Evolutionary conservation across 1,284 basidiomycete genomes (phyloP), one percentile per base, ranked within the genome.

Genomic region (Phylloporus gajari): DNA sequence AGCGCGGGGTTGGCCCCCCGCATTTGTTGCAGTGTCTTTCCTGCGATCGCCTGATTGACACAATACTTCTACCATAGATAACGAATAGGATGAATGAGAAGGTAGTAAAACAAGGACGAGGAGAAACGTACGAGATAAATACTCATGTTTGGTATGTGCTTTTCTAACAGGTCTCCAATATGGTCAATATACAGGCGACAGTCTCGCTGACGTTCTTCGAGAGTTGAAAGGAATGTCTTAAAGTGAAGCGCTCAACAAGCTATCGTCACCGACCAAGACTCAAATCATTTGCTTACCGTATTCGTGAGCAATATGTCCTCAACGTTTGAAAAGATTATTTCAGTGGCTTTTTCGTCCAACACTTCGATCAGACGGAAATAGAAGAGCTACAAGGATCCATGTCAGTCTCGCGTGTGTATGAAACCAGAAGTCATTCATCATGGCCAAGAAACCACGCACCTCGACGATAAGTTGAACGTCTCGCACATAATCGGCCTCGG

Each of bases 381-480:
- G 84, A 97, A 99, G 23, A 94, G 86, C 90, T 92, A 68, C 42
- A 46, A 7, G 9, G 30, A 44, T 64, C 56, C 38, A 35, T 11
- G 44, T 77, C 3, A 74, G 65, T 32, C 27, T 38, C 51, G 21
- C 35, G 3, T 12, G 25, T 27, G 46, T 25, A 6, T 32, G 40
- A 30, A 59, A 48, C 25, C 19, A 4, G 44, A 30, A 35, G 23
- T 23, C 46, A 25, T 48, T 48, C 46, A 30, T 11, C 13, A 23
- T 42, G 58, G 8, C 11, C 35, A 23, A 62, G 25, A 51, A 59
- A 53, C 2, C 44, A 75, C 78, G 60, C 73, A 94, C 95, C 88
- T 95, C 94, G 23, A 98, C 95, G 71, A 97, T 92, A 30, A 97
- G 88, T 80, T 98, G 97, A 61, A 98, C 82, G 82, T 97, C 95